A percentile compares a stretch with the other conserved stretches of the same genome.
These are phyloP conservation scores for Volutella citrinella DNA, from an alignment of 2,329 filamentous ascomycete genomes.

Conservation along the genomic window DNA sequence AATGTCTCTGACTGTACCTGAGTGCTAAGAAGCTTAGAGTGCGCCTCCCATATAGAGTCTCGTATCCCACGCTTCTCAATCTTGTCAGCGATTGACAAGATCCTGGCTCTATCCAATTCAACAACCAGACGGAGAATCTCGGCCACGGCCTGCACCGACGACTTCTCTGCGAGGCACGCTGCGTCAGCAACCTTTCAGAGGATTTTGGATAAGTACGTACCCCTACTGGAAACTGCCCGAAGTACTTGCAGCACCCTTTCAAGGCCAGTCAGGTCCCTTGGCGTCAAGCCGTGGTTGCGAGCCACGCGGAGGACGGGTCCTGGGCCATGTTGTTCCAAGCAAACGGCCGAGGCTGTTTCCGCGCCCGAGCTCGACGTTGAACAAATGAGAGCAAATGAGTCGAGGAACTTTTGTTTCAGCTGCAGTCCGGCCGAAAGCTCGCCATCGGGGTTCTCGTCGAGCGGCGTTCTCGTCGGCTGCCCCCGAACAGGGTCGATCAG, in stretches of 20 bases:
- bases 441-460: constrained; percentile 5
- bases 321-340: constrained; percentile 21
- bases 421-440: constrained; percentile 8
- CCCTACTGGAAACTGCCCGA: constrained; percentile 5
- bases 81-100: constrained; percentile 5
- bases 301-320: constrained; percentile 15
- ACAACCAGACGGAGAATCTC: constrained; percentile 5
- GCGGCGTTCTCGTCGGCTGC: constrained; percentile 4
- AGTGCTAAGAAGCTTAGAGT: constrained; percentile 4
- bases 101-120: constrained; percentile 6
- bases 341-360: constrained; percentile 29
- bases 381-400: constrained; percentile 31
- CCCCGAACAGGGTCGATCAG: constrained; percentile 7
- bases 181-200: constrained; percentile 4
- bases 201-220: constrained; percentile 3
- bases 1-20: constrained; percentile 2
- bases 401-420: constrained; percentile 28
- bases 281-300: constrained; percentile 24
- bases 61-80: constrained; percentile 7
- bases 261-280: constrained; percentile 2
- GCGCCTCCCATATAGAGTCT: constrained; percentile 1
- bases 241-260: constrained; percentile 7
- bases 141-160: constrained; percentile 7
- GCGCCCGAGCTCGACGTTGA: constrained; percentile 18
- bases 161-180: constrained; percentile 5